Percentiles rank a stretch among this genome's conserved stretches.
These are phyloP conservation scores for Ustilago loliicola DNA, from an alignment of 1,284 basidiomycete genomes.

Conservation along the genomic window DNA sequence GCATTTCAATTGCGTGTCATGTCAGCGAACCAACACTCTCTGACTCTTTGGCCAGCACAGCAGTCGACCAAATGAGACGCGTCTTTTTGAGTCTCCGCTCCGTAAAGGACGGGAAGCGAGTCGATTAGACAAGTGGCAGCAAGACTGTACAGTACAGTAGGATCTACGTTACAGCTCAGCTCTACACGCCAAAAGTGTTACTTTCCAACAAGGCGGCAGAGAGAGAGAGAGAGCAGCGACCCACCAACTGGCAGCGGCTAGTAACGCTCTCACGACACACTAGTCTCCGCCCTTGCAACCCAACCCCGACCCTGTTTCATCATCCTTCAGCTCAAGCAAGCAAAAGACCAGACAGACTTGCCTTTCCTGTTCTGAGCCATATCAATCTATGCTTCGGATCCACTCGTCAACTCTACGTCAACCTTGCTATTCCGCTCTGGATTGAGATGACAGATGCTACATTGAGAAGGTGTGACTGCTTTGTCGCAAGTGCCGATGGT, in stretches of 20 bases:
- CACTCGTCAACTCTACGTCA: background rate
- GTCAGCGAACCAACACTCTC: background rate
- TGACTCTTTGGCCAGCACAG: no score
- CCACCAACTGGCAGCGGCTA: background rate
- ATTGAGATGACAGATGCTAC: background rate
- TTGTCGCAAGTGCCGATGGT: no score
- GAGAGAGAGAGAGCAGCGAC: no score
- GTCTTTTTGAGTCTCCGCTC: constrained; percentile 10
- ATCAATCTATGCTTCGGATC: background rate
- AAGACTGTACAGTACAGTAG: constrained; percentile 1
- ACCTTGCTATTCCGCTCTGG: background rate
- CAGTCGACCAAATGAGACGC: background rate
- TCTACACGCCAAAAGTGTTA: constrained; percentile 3
- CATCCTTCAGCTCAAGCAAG: no score
- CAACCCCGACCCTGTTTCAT: background rate
- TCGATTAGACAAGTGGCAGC: background rate
- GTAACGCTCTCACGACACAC: no score
- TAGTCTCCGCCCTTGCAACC: background rate
- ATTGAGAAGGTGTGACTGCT: no score
- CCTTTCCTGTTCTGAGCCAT: background rate
- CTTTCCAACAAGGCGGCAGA: no score
- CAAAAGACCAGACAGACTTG: no score
- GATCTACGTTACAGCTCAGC: constrained; percentile 14
- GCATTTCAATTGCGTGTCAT: constrained; percentile 4
- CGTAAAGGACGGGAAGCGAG: constrained; percentile 10